Evolutionary conservation across 768 basidiomycete genomes (phyloP).

Genomic region (Tulasnella sp.): DNA sequence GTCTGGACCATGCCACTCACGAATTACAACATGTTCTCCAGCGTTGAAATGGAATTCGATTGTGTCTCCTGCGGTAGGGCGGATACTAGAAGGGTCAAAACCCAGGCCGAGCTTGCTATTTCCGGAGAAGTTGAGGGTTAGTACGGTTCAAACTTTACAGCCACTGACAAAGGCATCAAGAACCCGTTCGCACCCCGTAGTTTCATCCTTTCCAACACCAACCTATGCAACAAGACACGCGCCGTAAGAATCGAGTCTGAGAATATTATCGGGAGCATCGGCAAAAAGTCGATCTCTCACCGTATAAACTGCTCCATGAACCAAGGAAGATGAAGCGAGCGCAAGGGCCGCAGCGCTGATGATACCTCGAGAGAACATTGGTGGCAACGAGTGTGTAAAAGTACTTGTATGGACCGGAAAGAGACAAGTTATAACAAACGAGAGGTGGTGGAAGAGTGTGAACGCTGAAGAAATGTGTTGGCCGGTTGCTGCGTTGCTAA

Average conservation of each 20-base stretch:
- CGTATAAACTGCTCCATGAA: neutral
- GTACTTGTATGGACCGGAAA: neutral
- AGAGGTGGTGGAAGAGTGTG: neutral
- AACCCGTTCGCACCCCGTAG: constrained; percentile 8
- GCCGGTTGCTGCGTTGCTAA: constrained; percentile 2
- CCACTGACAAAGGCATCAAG: constrained; percentile 3
- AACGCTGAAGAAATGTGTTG: neutral
- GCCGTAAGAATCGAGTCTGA: neutral
- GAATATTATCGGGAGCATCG: neutral
- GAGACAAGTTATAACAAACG: neutral
- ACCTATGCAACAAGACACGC: constrained; percentile 7
- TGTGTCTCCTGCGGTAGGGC: constrained; percentile 21
- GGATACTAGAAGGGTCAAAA: constrained; percentile 24
- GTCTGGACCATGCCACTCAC: neutral
- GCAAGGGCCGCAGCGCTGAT: constrained; percentile 6
- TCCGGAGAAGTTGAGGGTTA: neutral
- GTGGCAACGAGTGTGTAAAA: constrained; percentile 1
- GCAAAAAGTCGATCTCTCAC: constrained; percentile 2
- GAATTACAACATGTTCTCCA: constrained; percentile 5
- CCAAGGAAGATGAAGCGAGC: constrained; percentile 1
- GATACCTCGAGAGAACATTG: neutral
- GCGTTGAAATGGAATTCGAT: constrained; percentile 18
- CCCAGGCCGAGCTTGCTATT: constrained; percentile 16
- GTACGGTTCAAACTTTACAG: neutral
- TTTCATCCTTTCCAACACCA: constrained; percentile 24